Base-by-base conservation (phyloP, 164 flowering plant species). In the Malania oleifera region DNA sequence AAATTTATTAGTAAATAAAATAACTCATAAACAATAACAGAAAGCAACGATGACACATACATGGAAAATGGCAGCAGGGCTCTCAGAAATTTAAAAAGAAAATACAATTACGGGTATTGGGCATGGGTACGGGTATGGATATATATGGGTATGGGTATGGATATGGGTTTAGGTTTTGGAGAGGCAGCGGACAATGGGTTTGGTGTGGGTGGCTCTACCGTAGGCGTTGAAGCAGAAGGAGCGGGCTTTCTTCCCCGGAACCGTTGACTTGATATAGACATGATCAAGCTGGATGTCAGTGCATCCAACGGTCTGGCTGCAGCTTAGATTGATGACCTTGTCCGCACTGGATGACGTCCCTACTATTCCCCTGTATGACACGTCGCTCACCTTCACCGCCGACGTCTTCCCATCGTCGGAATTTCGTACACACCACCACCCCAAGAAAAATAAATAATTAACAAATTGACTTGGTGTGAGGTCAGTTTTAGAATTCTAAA, bases 311-410 rank as follows among this genome's bases (percentile, higher is more conserved):
- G 34, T 17, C 6, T 27, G 29, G 34, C 53, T 50, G 34, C 53
- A 50, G n/a, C 53, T 50, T 29, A 50, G 24, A 17, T 24, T 50
- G 5, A 50, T 50, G 28, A 10, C 53, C 53, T 50, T 25, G 3
- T 27, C 29, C 28, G 13, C n/a, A n/a, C n/a, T 23, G 6, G 53
- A 4, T 24, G 53, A 24, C 13, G 29, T 50, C 14, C 53, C 53
- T 2, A 6, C 5, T 2, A 50, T 27, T 12, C 34, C 34, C 7
- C 29, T 50, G 34, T 50, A 50, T 27, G 29, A 12, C 34, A 50
- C 53, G 18, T 50, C 53, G 29, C 53, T 50, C 29, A 50, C 53
- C 34, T 50, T 27, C 4, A 50, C 53, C 3, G 53, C 53, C n/a
- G 53, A 23, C 7, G 53, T 50, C 53, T 50, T 23, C 29, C 2